Percentiles rank a stretch among this genome's conserved stretches.
Evolutionary conservation across 1,284 basidiomycete species (phyloP).

Genomic region (Volvariella volvacea): DNA sequence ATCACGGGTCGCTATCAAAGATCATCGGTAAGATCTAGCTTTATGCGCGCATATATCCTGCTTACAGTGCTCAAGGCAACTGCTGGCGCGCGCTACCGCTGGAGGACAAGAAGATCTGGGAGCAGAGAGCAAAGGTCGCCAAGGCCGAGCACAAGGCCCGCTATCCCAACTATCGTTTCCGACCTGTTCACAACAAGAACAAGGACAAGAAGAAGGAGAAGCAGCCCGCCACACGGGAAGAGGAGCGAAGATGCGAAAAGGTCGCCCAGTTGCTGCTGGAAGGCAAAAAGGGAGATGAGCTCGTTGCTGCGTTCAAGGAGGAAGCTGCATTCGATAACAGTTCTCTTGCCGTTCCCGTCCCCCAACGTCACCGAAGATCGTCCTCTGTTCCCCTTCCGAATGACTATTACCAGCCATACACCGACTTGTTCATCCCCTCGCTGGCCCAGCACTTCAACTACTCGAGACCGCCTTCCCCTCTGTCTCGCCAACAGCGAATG

Average conservation of each 20-base stretch:
- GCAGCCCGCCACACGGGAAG: conserved; percentile 29
- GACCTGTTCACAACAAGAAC: conserved; percentile 62
- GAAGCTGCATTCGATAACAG: background rate
- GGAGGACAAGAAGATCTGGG: conserved; percentile 64
- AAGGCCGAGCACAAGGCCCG: conserved; percentile 58
- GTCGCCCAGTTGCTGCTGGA: conserved; percentile 58
- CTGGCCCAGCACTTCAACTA: conserved; percentile 30
- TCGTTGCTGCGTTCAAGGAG: conserved; percentile 55
- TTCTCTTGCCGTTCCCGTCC: conserved; percentile 10
- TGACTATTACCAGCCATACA: conserved; percentile 18
- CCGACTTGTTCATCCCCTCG: conserved; percentile 32
- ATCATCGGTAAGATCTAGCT: conserved; percentile 52
- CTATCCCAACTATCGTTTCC: conserved; percentile 68
- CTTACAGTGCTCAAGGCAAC: conserved; percentile 36
- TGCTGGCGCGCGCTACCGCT: conserved; percentile 62
- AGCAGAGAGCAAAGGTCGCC: conserved; percentile 54
- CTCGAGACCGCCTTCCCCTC: conserved; percentile 33
- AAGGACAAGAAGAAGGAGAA: conserved; percentile 45
- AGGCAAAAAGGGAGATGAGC: conserved; percentile 53
- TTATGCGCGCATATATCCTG: conserved; percentile 2
- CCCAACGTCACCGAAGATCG: conserved; percentile 34
- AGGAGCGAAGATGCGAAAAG: conserved; percentile 46
- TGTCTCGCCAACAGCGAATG: conserved; percentile 31
- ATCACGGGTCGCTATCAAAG: conserved; percentile 71
- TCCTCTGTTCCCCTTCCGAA: conserved; percentile 62